Conservation (phyloP, 106 monocot species). For the Dendrobium nobile region DNA sequence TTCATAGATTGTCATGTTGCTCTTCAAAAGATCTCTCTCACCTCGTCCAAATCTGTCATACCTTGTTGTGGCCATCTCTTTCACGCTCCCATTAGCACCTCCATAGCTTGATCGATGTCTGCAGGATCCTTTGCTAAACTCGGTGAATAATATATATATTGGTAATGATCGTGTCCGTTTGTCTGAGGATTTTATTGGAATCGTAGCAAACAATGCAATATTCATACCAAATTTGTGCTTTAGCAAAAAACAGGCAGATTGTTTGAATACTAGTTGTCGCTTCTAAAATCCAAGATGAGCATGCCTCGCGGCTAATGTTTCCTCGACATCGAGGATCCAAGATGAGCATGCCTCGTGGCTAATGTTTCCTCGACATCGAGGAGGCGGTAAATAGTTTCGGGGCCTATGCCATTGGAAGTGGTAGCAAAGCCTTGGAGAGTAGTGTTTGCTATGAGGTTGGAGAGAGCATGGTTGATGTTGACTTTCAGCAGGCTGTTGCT, state of each 20-base stretch:
- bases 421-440: not conserved
- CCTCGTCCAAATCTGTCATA: not conserved
- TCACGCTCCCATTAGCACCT: not conserved
- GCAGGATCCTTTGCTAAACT: not conserved
- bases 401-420: not conserved
- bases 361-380: not conserved
- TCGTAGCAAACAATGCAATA: not conserved
- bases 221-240: not conserved
- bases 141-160: too few species aligned
- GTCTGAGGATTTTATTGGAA: not conserved
- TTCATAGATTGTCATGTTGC: not conserved
- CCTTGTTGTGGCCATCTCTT: not conserved
- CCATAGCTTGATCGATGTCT: not conserved
- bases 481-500: not conserved
- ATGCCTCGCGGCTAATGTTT: not conserved
- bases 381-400: not conserved
- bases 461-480: not conserved
- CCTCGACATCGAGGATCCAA: not conserved
- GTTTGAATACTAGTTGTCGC: not conserved
- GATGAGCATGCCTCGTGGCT: not conserved
- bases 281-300: not conserved
- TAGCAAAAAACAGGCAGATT: not conserved
- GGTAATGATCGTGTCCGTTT: not conserved
- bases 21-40: not conserved
- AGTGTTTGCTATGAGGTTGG: not conserved